Base-by-base conservation (phyloP, 2,329 filamentous ascomycete genomes). In the Talaromyces islandicus region DNA sequence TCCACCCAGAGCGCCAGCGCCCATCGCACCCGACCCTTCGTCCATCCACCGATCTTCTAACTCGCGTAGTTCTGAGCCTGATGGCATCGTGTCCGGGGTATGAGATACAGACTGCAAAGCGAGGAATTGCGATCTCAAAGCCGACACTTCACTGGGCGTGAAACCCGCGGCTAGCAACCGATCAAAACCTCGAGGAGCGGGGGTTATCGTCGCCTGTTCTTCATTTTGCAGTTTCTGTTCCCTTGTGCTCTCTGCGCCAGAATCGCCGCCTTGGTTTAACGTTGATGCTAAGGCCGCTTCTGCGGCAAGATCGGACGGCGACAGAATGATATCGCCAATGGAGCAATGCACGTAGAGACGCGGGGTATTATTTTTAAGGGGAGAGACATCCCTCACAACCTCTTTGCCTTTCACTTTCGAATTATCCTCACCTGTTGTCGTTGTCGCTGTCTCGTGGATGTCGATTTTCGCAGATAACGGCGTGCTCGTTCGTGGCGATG, bases 11-110 rank as follows among this genome's bases (percentile, higher is more conserved):
- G 27, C 25, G n/a, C 59, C 59, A 29, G 71, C 73, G 63, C 85
- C 86, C 68, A 65, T 67, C 59, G 75, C 74, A 27, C 71, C 73
- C 38, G 75, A 78, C 25, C 73, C 74, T 60, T 85, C 84, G 68
- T 97, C 93, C 63, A 97, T 88, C 93, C 93, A 97, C 11, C 86
- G 81, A 69, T 97, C 93, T 73, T 97, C 93, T 70, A 97, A 83
- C 24, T 84, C 80, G 14, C 91, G 86, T 67, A 97, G 79, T 29
- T 88, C 84, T 63, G 88, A 83, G 0, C 90, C 89, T 11, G 85
- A 87, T 1, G 93, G 93, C 88, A 96, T 91, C 0, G 89, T 90
- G 71, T 96, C 92, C 0, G 91, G 91, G 0, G 92, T 95, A 71
- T 90, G 91, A 27, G 89, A 88, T 64, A 88, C 85, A 30, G 88